Evolutionary conservation across 2,329 filamentous ascomycete species (phyloP).

Genomic region (Daldinia sp.): DNA sequence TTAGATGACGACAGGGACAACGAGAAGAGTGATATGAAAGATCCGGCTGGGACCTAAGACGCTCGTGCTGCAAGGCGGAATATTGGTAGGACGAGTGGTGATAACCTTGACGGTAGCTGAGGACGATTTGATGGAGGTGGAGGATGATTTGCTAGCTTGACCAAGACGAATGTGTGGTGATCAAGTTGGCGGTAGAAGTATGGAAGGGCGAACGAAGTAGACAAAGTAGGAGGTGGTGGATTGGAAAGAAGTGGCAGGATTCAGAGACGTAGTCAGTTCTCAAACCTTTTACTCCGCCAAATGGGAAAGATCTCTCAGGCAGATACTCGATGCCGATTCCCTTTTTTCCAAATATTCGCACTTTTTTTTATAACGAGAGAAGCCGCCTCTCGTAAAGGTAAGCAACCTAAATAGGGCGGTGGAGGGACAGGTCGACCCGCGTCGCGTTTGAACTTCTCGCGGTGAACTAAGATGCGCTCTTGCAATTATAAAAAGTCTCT

Average conservation of each 20-base stretch:
- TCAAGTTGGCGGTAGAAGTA: slow-evolving; percentile 50
- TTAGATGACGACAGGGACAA: slow-evolving; percentile 38
- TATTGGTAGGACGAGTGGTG: slow-evolving; percentile 31
- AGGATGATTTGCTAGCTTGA: slow-evolving; percentile 37
- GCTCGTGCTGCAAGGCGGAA: slow-evolving; percentile 45
- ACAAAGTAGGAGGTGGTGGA: slow-evolving; percentile 41
- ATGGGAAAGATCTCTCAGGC: slow-evolving; percentile 36
- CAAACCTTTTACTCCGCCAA: slow-evolving; percentile 56
- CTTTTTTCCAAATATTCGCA: slow-evolving; percentile 26
- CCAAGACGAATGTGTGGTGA: slow-evolving; percentile 37
- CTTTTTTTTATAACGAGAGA: not conserved
- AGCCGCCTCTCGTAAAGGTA: slow-evolving; percentile 11
- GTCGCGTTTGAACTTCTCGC: slow-evolving; percentile 9
- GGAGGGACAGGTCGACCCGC: slow-evolving; percentile 1
- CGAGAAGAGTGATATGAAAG: slow-evolving; percentile 45
- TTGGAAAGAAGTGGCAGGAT: slow-evolving; percentile 47
- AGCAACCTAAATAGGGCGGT: slow-evolving; percentile 2
- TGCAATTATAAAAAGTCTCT: not conserved
- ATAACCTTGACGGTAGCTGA: slow-evolving; percentile 39
- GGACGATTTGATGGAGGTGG: slow-evolving; percentile 40
- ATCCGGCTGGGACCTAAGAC: slow-evolving; percentile 35
- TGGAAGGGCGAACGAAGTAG: slow-evolving; percentile 44
- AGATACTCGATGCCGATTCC: slow-evolving; percentile 42
- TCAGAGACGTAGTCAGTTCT: slow-evolving; percentile 50
- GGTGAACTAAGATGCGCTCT: slow-evolving; percentile 4